Conservation (phyloP, 139 green algal species). For the Pseudopediastrum boryanum region DNA sequence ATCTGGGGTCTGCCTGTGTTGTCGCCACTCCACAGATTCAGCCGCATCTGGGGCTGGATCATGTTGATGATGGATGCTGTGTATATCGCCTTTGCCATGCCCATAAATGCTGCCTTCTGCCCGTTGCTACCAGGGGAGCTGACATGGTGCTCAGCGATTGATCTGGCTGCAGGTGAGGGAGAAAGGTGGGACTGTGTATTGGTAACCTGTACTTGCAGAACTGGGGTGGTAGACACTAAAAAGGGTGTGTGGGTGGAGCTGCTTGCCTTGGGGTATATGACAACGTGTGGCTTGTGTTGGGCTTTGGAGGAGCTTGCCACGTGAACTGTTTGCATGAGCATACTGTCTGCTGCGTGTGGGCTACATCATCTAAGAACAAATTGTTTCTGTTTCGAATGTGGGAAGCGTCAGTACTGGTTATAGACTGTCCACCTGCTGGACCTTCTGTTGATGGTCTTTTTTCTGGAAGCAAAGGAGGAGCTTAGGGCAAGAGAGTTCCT, state of each 20-base stretch:
- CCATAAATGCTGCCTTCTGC: conserved; percentile 12
- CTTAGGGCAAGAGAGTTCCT: no score
- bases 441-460: no score
- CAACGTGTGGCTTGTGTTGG: background rate
- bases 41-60: conserved; percentile 9
- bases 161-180: background rate
- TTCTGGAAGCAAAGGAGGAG: no score
- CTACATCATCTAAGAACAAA: no score
- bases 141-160: background rate
- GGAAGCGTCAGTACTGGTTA: no score
- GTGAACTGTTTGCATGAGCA: no score
- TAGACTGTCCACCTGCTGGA: no score
- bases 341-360: no score
- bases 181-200: background rate
- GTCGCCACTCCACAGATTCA: conserved; percentile 1
- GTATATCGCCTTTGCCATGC: conserved; percentile 23
- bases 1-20: conserved; percentile 16
- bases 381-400: no score
- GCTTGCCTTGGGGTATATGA: background rate
- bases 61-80: conserved; percentile 29
- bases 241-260: no score
- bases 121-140: conserved; percentile 15
- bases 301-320: background rate
- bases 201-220: background rate
- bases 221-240: no score